Evolutionary conservation across 2,329 filamentous ascomycete species (phyloP), one percentile per base, ranked within the genome.

Genomic region (Drechslera avenae): DNA sequence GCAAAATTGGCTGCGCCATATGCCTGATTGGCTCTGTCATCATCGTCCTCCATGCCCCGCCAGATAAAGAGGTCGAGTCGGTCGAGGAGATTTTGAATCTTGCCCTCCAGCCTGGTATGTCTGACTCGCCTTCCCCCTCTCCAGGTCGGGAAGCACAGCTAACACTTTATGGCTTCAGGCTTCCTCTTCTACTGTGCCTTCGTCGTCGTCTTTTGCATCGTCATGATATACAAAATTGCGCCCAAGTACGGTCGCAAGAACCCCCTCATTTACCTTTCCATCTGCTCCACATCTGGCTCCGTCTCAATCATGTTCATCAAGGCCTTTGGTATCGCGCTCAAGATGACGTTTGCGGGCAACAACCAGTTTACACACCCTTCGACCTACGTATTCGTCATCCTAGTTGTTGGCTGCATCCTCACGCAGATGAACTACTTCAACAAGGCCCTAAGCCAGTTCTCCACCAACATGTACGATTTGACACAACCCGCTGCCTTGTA

Each of bases 351-450:
- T 61, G 86, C 83, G 39, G 94, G 93, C 46, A 88, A 95, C 75
- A 99, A 99, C 76, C 94, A 99, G 75, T 97, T 99, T 74, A 86
- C 85, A 4, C 90, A 96, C 64, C 90, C 95, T 2, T 96, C 91
- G 41, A 99, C 95, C 52, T 99, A 99, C 67, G 92, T 97, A 57
- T 99, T 99, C 73, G 87, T 93, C 75, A 97, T 99, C 60, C 85
- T 97, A 59, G 94, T 92, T 0, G 81, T 83, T 3, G 90, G 97
- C 59, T 99, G 94, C 79, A 97, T 99, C 70, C 75, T 99, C 62
- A 97, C 92, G 7, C 94, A 99, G 80, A 97, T 99, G 94, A 99
- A 99, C 76, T 99, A 99, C 76, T 96, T 99, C 77, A 99, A 99
- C 81, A 99, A 99, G 76, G 94, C 94, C 6, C 79, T 99, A 53